Base-by-base conservation (phyloP, 805 yeast genomes). In the Yarrowia yakushimensis region DNA sequence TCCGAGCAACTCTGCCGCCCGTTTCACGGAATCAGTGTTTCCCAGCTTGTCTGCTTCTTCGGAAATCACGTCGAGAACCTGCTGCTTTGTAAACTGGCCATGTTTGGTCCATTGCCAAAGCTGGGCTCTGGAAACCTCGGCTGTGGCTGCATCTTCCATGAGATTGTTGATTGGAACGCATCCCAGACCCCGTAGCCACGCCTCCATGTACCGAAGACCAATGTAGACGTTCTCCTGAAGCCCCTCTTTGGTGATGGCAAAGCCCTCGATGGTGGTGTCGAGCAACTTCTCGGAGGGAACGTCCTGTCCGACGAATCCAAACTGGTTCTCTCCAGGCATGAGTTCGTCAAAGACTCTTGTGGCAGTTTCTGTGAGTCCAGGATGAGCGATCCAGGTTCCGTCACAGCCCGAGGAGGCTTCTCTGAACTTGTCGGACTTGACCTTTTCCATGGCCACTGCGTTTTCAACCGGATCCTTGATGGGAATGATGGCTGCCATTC, bases 111-210 rank as follows among this genome's bases (percentile, higher is more conserved):
- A 86, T 72, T 85, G 87, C 81, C 86, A 82, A 67, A 85, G 79
- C 73, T 83, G 87, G 31, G 85, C 79, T 67, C 90, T 80, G 23
- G 87, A 84, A 22, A 85, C 88, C 72, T 85, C 88, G 50, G 88
- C 89, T 59, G 88, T 85, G 55, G 88, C 88, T 27, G 89, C 89
- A 69, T 85, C 89, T 74, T 85, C 89, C 89, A 85, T 85, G 72
- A 85, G 78, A 72, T 80, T 82, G 77, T 85, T 84, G 73, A 85
- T 85, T 61, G 89, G 88, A 55, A 85, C 88, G 73, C 88, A 84
- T 7, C 89, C 89, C 63, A 81, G 72, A 59, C 86, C 85, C 65
- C 86, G 77, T 67, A 85, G 82, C 88, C 88, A 85, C 28, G 87
- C 87, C 75, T 84, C 88, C 75, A 84, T 83, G 75, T 85, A 85